Percentiles rank a stretch among this genome's conserved stretches.
These are phyloP conservation scores for Arachnomyces sp. DNA, from an alignment of 2,329 filamentous ascomycete genomes.

Conservation along the genomic window DNA sequence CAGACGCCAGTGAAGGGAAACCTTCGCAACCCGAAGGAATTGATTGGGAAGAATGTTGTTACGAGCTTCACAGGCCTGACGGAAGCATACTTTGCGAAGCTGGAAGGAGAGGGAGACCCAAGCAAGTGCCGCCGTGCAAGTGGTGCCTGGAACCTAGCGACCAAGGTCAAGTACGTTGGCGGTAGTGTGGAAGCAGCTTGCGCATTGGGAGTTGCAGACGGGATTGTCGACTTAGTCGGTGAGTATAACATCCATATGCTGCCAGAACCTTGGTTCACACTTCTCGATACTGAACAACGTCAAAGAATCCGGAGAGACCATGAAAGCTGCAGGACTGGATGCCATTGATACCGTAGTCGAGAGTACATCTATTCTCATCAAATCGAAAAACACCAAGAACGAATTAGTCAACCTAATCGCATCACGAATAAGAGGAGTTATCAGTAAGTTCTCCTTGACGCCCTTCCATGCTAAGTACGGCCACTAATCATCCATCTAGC, in stretches of 20 bases:
- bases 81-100: constrained; percentile 70
- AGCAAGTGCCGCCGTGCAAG: constrained; percentile 23
- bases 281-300: background rate
- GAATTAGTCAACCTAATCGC: constrained; percentile 76
- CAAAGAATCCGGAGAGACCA: constrained; percentile 91
- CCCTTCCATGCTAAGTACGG: constrained; percentile 8
- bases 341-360: constrained; percentile 90
- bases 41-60: constrained; percentile 87
- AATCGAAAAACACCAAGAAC: constrained; percentile 76
- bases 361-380: constrained; percentile 82
- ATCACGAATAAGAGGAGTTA: constrained; percentile 83
- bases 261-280: background rate
- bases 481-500: constrained; percentile 35
- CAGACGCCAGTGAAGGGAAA: constrained; percentile 83
- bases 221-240: constrained; percentile 96
- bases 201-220: constrained; percentile 88
- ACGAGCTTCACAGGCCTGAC: constrained; percentile 89
- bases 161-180: constrained; percentile 87
- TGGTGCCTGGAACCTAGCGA: constrained; percentile 55
- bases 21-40: constrained; percentile 61
- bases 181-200: constrained; percentile 97
- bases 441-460: constrained; percentile 46
- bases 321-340: constrained; percentile 89
- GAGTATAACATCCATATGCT: constrained; percentile 32
- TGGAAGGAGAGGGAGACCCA: constrained; percentile 50